Evolutionary conservation across 176 grass and related monocot genomes (phyloP), one percentile per base, ranked within the genome.

Genomic region (Aegilops tauschii): DNA sequence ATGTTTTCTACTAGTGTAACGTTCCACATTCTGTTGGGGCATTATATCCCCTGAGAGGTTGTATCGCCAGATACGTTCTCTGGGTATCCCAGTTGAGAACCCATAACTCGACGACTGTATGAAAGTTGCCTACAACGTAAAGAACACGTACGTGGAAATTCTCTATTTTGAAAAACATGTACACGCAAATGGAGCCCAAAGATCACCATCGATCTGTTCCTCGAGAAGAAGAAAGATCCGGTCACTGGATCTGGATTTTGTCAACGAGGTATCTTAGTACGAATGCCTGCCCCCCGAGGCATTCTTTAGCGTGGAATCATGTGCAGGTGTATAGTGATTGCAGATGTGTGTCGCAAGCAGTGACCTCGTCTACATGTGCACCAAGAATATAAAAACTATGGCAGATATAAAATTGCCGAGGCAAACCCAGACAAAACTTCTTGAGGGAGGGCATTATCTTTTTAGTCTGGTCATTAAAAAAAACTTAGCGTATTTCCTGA

Each of bases 361-460:
- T 64, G 82, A 64, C 70, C 82, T 84, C 8, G 28, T 13, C 2
- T 30, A 45, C 54, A 74, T 75, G 54, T 64, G 82, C 69, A 40
- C 17, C 1, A 13, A 27, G 31, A 5, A 30, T 14, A 14, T 30
- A 40, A 16, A 34, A 69, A 34, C 30, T 9, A 11, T 65, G 27
- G 63, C 12, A 12, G 25, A 28, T 69, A 69, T 18, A 69, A 50
- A 31, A 76, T 18, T 75, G 13, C n/a, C 27, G 27, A 76, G 14
- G 44, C 44, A 3, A 76, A 76, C 40, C 25, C 11, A 9, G 13
- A 59, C 20, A 54, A 54, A 73, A 4, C 39, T 27, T 73, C 11
- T n/a, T 12, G 5, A 25, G 18, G 10, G 69, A 23, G 69, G 10
- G 69, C 67, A 70, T 9, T 6, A 4, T 21, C 9, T 42, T 72